Evolutionary conservation across 164 flowering plant genomes (phyloP).

Genomic region (Akebia trifoliata): DNA sequence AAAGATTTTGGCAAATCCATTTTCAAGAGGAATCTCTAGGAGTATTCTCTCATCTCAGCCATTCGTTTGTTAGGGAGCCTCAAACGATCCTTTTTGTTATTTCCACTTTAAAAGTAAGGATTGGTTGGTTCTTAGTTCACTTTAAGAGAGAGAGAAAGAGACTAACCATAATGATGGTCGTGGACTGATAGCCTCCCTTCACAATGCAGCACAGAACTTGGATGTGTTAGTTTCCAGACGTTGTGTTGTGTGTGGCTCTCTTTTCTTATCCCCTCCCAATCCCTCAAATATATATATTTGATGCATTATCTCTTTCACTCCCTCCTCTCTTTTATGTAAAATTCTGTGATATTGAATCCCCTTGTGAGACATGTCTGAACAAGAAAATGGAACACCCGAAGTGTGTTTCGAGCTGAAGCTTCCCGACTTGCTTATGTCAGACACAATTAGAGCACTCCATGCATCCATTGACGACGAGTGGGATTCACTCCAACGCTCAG

Average conservation of each 20-base stretch:
- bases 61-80: too few relatives aligned
- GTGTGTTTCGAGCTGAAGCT: constrained; percentile 55
- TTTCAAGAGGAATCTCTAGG: too few relatives aligned
- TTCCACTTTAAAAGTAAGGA: not conserved
- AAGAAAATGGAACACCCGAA: constrained; percentile 28
- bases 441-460: constrained; percentile 45
- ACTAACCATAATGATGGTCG: constrained; percentile 23
- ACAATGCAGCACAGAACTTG: constrained; percentile 17
- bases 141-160: not conserved
- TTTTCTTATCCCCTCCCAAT: constrained; percentile 60
- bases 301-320: constrained; percentile 27
- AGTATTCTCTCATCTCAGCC: too few relatives aligned
- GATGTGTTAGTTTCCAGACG: constrained; percentile 38
- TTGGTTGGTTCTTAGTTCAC: not conserved
- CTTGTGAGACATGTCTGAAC: constrained; percentile 30
- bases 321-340: constrained; percentile 11
- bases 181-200: constrained; percentile 33
- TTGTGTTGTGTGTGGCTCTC: constrained; percentile 83
- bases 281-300: constrained; percentile 4
- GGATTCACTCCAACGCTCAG: constrained; percentile 58
- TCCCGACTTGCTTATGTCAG: constrained; percentile 38
- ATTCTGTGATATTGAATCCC: not conserved
- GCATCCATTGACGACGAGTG: constrained; percentile 59
- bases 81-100: not conserved
- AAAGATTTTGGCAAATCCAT: too few relatives aligned